Percentiles rank a stretch among this genome's conserved stretches.
Conservation (phyloP, 371 early-diverging fungal species). For the Apophysomyces elegans region DNA sequence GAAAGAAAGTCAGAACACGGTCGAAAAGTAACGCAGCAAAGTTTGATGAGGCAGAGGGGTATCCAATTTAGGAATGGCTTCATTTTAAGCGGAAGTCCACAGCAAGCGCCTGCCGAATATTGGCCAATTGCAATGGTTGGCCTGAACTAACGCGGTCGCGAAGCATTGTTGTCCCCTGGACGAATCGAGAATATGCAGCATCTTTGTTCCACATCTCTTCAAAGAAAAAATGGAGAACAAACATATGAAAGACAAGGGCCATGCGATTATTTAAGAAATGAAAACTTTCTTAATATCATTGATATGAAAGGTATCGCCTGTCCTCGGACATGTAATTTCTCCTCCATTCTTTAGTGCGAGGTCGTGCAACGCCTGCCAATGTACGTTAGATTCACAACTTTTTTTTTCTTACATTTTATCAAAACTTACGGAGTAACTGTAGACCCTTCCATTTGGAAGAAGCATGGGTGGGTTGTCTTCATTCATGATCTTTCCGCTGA, state of each 20-base stretch:
- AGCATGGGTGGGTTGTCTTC: slow-evolving; percentile 95
- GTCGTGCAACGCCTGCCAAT: slow-evolving; percentile 72
- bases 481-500: slow-evolving; percentile 89
- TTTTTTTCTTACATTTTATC: not conserved
- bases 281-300: slow-evolving; percentile 85
- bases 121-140: not conserved
- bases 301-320: slow-evolving; percentile 64
- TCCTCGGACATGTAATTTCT: slow-evolving; percentile 82
- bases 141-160: slow-evolving; percentile 3
- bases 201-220: not conserved
- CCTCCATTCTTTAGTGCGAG: slow-evolving; percentile 81
- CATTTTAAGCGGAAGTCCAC: slow-evolving; percentile 8
- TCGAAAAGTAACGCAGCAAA: slow-evolving; percentile 9
- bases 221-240: slow-evolving; percentile 7
- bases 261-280: slow-evolving; percentile 59
- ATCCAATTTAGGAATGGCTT: slow-evolving; percentile 8
- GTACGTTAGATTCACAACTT: not conserved
- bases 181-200: not conserved
- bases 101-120: not conserved
- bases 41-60: slow-evolving; percentile 5
- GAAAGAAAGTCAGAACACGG: slow-evolving; percentile 11
- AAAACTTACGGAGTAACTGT: slow-evolving; percentile 72
- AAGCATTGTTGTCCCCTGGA: slow-evolving; percentile 11
- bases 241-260: not conserved
- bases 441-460: slow-evolving; percentile 94